Percentiles rank a stretch among this genome's conserved stretches.
These are phyloP conservation scores for Fagopyrum esculentum DNA, from an alignment of 148 eudicot species.

Conservation along the genomic window DNA sequence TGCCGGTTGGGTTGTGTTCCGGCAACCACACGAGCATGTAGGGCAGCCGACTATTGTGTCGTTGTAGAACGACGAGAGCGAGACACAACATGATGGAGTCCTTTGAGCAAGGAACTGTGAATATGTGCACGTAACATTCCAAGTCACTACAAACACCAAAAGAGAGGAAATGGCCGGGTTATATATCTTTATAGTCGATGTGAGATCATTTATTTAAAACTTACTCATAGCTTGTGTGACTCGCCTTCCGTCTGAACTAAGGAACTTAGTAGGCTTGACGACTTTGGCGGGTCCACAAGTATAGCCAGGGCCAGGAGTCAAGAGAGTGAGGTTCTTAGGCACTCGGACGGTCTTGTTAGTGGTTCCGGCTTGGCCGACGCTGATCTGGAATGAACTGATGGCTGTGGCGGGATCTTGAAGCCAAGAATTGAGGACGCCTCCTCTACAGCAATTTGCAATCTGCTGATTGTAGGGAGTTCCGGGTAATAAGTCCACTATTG, in stretches of 20 bases:
- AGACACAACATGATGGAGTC: slow-evolving; percentile 48
- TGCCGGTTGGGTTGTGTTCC: slow-evolving; percentile 31
- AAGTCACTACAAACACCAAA: slow-evolving; percentile 28
- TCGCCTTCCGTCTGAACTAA: slow-evolving; percentile 42
- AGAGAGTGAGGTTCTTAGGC: slow-evolving; percentile 56
- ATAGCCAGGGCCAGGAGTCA: slow-evolving; percentile 64
- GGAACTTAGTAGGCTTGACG: slow-evolving; percentile 35
- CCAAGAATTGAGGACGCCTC: slow-evolving; percentile 58
- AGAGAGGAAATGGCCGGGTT: background rate
- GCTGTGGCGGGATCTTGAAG: slow-evolving; percentile 51
- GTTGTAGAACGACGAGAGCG: slow-evolving; percentile 48
- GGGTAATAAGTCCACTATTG: slow-evolving; percentile 52
- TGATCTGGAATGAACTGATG: slow-evolving; percentile 49
- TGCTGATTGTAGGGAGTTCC: slow-evolving; percentile 71
- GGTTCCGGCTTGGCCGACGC: slow-evolving; percentile 62
- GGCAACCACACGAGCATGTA: slow-evolving; percentile 48
- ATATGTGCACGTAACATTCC: slow-evolving; percentile 51
- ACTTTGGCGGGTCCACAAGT: slow-evolving; percentile 55
- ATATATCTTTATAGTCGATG: background rate
- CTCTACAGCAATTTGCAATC: slow-evolving; percentile 58
- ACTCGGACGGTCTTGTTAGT: slow-evolving; percentile 39
- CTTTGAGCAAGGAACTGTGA: slow-evolving; percentile 41
- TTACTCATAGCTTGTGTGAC: slow-evolving; percentile 66
- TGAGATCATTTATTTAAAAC: slow-evolving; percentile 10
- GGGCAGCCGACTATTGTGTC: slow-evolving; percentile 43